A percentile compares a stretch with the other conserved stretches of the same genome.
These are phyloP conservation scores for Haematococcus sp. DNA, from an alignment of 139 green algal genomes.

Conservation along the genomic window DNA sequence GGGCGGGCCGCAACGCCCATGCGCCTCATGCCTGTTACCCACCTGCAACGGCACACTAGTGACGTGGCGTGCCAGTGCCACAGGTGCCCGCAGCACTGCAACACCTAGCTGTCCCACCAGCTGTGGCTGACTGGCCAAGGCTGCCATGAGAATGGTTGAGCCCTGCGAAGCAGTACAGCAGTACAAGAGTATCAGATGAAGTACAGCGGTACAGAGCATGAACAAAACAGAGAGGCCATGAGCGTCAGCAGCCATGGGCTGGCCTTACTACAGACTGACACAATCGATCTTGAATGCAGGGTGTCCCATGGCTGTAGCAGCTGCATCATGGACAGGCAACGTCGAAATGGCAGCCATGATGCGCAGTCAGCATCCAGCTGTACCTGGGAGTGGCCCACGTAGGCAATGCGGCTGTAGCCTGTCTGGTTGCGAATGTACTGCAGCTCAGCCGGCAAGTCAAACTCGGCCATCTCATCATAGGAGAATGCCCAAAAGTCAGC, in stretches of 20 bases:
- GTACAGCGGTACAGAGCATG: no score
- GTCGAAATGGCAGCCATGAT: background rate
- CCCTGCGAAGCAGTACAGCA: no score
- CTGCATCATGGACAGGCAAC: no score
- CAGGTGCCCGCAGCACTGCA: constrained; percentile 46
- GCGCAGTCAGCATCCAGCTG: background rate
- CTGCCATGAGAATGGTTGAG: background rate
- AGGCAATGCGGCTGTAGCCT: constrained; percentile 21
- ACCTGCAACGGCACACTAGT: constrained; percentile 32
- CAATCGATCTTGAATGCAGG: no score
- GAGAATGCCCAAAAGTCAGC: constrained; percentile 55
- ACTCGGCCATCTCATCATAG: constrained; percentile 57
- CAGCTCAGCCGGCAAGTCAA: constrained; percentile 51
- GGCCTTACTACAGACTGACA: no score
- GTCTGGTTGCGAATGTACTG: constrained; percentile 18
- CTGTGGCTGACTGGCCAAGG: background rate
- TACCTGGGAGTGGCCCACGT: constrained; percentile 46
- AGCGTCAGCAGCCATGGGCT: no score
- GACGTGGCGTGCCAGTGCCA: constrained; percentile 45
- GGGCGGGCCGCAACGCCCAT: no score
- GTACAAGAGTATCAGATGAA: no score
- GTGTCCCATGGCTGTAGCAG: no score
- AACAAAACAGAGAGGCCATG: no score
- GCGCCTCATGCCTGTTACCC: constrained; percentile 19
- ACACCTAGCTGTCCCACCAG: constrained; percentile 4